Evolutionary conservation across 192 early-diverging fungal genomes (phyloP).

Genomic region (Ambispora gerdemannii): DNA sequence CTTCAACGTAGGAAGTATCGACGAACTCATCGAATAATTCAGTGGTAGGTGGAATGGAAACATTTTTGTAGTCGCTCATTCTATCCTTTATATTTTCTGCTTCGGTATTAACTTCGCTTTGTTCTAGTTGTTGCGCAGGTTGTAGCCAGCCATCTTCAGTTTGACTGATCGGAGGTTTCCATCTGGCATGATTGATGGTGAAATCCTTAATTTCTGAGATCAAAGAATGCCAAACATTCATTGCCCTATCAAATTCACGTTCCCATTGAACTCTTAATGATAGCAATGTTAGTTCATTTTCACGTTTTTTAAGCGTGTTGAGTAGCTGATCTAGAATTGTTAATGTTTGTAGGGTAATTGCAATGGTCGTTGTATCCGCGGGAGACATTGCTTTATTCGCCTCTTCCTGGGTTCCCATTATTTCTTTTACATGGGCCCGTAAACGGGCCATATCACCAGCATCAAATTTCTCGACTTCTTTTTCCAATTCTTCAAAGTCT

Average conservation of each 20-base stretch:
- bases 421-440: constrained; percentile 42
- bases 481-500: constrained; percentile 35
- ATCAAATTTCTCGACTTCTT: constrained; percentile 41
- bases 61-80: constrained; percentile 33
- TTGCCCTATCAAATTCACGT: constrained; percentile 32
- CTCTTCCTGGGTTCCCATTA: constrained; percentile 32
- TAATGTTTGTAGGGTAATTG: constrained; percentile 44
- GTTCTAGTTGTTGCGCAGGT: not conserved
- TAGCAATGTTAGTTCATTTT: constrained; percentile 38
- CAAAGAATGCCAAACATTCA: constrained; percentile 27
- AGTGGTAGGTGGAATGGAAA: constrained; percentile 33
- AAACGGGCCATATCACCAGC: constrained; percentile 44
- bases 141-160: constrained; percentile 25
- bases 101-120: constrained; percentile 16
- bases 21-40: constrained; percentile 44
- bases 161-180: constrained; percentile 5
- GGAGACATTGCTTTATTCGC: constrained; percentile 34
- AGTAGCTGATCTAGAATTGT: constrained; percentile 40
- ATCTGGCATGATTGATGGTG: constrained; percentile 24
- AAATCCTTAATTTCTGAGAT: constrained; percentile 31
- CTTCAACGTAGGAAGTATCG: constrained; percentile 32
- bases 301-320: constrained; percentile 31
- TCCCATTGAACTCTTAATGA: constrained; percentile 41
- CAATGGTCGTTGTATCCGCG: constrained; percentile 48
- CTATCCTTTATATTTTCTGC: constrained; percentile 23